A percentile compares a stretch with the other conserved stretches of the same genome.
These are phyloP conservation scores for Lactarius psammicola DNA, from an alignment of 768 basidiomycete genomes.

Conservation along the genomic window DNA sequence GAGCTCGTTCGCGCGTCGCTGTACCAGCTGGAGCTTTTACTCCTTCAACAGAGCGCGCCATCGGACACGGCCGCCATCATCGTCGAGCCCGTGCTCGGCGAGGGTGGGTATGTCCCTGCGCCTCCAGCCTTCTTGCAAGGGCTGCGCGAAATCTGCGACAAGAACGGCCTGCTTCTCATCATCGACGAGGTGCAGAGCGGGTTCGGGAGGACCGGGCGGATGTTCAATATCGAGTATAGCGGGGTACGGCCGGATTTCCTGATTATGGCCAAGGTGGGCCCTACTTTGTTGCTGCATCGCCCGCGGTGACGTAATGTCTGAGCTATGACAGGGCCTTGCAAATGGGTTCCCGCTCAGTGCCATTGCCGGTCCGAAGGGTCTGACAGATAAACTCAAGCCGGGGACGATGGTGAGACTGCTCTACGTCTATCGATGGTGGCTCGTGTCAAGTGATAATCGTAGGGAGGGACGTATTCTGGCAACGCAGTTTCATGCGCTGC, in stretches of 20 bases:
- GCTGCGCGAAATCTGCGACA: slow-evolving; percentile 80
- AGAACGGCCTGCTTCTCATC: slow-evolving; percentile 80
- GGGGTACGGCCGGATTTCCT: slow-evolving; percentile 87
- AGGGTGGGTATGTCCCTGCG: slow-evolving; percentile 93
- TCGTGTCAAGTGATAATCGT: neutral
- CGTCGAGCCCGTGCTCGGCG: slow-evolving; percentile 90
- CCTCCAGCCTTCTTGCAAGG: slow-evolving; percentile 77
- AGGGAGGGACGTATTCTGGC: slow-evolving; percentile 91
- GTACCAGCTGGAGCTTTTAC: slow-evolving; percentile 77
- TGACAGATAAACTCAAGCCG: slow-evolving; percentile 74
- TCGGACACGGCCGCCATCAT: slow-evolving; percentile 91
- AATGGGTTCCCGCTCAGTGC: slow-evolving; percentile 95
- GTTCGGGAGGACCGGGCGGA: slow-evolving; percentile 82
- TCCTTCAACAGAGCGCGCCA: slow-evolving; percentile 78
- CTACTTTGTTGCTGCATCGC: neutral
- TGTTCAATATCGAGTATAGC: slow-evolving; percentile 80
- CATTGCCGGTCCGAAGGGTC: slow-evolving; percentile 73
- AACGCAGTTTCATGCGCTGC: slow-evolving; percentile 93
- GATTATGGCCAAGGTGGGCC: slow-evolving; percentile 76
- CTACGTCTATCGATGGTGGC: neutral
- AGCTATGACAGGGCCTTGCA: slow-evolving; percentile 58
- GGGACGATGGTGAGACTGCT: slow-evolving; percentile 65
- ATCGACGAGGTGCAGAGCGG: slow-evolving; percentile 89
- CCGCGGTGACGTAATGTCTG: neutral
- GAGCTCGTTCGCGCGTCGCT: slow-evolving; percentile 63